Percentiles rank a stretch among this genome's conserved stretches.
These are phyloP conservation scores for Starmera caribaea DNA, from an alignment of 805 yeast species.

Conservation along the genomic window DNA sequence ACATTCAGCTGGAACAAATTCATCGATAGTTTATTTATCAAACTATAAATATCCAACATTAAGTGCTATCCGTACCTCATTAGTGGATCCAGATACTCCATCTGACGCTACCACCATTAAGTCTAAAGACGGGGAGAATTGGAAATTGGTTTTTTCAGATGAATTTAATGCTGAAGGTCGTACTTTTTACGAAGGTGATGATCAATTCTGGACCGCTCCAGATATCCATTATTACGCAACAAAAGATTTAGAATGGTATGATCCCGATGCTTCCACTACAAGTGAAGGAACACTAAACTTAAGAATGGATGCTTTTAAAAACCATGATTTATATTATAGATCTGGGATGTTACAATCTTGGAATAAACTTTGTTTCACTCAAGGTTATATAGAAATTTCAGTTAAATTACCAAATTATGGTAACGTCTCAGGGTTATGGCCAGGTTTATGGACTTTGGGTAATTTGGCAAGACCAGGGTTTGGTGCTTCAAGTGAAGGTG, in stretches of 20 bases:
- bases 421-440: constrained; percentile 36
- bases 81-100: constrained; percentile 72
- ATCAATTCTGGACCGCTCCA: constrained; percentile 36
- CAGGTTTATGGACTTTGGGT: constrained; percentile 42
- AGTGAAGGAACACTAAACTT: constrained; percentile 30
- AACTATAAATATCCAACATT: constrained; percentile 48
- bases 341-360: constrained; percentile 40
- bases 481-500: constrained; percentile 37
- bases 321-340: constrained; percentile 34
- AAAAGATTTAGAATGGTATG: constrained; percentile 41
- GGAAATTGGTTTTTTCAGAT: constrained; percentile 38
- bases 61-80: constrained; percentile 46
- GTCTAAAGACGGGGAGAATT: constrained; percentile 24
- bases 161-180: constrained; percentile 40
- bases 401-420: constrained; percentile 35
- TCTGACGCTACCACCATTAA: constrained; percentile 27
- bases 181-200: constrained; percentile 37
- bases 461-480: constrained; percentile 41
- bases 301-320: constrained; percentile 30
- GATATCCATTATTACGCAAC: constrained; percentile 39
- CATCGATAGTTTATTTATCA: constrained; percentile 33
- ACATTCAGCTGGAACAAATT: neutral
- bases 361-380: constrained; percentile 37
- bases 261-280: constrained; percentile 37
- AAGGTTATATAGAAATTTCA: constrained; percentile 32